Conservation (phyloP, 768 basidiomycete genomes). For the Amyloporia xantha region DNA sequence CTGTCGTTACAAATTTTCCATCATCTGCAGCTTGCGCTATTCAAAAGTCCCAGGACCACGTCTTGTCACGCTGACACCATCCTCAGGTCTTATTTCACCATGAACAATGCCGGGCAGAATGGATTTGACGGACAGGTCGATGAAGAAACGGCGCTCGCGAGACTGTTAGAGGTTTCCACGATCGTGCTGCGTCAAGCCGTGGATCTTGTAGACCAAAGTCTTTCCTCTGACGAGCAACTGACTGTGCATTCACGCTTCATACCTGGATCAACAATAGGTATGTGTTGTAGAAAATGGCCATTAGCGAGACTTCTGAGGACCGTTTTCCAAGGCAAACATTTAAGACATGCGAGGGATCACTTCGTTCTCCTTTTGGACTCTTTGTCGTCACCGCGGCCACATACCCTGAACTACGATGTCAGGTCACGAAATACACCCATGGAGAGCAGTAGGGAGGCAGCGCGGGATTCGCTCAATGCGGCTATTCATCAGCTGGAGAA, state of each 20-base stretch:
- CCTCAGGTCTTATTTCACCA: background rate
- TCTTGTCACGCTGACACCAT: background rate
- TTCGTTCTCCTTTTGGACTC: constrained; percentile 62
- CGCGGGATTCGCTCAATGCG: constrained; percentile 47
- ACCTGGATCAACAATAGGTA: constrained; percentile 87
- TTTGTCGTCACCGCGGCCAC: constrained; percentile 37
- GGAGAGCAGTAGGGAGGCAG: constrained; percentile 61
- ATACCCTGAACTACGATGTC: constrained; percentile 67
- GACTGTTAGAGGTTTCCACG: constrained; percentile 60
- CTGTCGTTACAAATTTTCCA: constrained; percentile 1
- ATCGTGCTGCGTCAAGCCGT: constrained; percentile 68
- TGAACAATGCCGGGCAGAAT: background rate
- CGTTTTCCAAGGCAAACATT: constrained; percentile 70
- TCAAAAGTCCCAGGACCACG: background rate
- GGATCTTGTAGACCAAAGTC: constrained; percentile 58
- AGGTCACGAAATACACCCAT: constrained; percentile 77
- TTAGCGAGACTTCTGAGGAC: background rate
- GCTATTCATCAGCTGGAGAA: constrained; percentile 51
- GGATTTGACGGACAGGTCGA: background rate
- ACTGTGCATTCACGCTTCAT: constrained; percentile 61
- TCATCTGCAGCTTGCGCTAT: constrained; percentile 9
- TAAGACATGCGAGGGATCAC: constrained; percentile 82
- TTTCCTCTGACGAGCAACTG: constrained; percentile 66
- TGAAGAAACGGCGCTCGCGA: constrained; percentile 30
- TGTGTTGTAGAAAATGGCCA: constrained; percentile 7